phyloP scores from a whole-genome alignment of 2,329 filamentous ascomycete species.

The Ceratocystis lukuohia region DNA sequence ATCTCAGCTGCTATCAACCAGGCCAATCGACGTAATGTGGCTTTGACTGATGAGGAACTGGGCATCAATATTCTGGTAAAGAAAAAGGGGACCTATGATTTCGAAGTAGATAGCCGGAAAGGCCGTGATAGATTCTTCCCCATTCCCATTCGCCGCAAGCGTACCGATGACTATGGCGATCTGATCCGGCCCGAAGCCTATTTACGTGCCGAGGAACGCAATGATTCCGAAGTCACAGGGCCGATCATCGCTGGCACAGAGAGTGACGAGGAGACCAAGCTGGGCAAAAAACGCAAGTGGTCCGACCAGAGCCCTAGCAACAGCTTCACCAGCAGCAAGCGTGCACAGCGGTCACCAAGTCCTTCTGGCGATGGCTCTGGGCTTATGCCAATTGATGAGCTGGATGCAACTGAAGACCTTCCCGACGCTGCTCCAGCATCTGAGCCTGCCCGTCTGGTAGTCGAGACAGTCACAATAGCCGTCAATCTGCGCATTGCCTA shows the following conservation, averaged over 20 bases:
- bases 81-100: constrained; percentile 84
- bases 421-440: constrained; percentile 35
- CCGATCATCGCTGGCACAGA: constrained; percentile 26
- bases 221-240: constrained; percentile 42
- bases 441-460: constrained; percentile 58
- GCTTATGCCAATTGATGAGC: constrained; percentile 36
- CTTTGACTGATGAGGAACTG: constrained; percentile 75
- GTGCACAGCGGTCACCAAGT: constrained; percentile 35
- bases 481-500: constrained; percentile 68
- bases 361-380: constrained; percentile 34
- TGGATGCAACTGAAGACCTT: constrained; percentile 46
- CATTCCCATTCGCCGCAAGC: constrained; percentile 62
- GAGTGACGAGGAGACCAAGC: constrained; percentile 45
- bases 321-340: constrained; percentile 40
- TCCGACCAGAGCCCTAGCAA: constrained; percentile 33
- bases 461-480: constrained; percentile 48
- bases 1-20: constrained; percentile 76
- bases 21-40: constrained; percentile 70
- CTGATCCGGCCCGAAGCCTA: constrained; percentile 90
- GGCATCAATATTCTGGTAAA: constrained; percentile 84
- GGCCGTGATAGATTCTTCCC: constrained; percentile 89
- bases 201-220: constrained; percentile 79
- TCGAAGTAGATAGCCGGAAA: constrained; percentile 79
- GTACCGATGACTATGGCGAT: constrained; percentile 85
- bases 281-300: constrained; percentile 93